A percentile compares a stretch with the other conserved stretches of the same genome.
Conservation (phyloP, 768 basidiomycete species). For the Termitomyces sp. region DNA sequence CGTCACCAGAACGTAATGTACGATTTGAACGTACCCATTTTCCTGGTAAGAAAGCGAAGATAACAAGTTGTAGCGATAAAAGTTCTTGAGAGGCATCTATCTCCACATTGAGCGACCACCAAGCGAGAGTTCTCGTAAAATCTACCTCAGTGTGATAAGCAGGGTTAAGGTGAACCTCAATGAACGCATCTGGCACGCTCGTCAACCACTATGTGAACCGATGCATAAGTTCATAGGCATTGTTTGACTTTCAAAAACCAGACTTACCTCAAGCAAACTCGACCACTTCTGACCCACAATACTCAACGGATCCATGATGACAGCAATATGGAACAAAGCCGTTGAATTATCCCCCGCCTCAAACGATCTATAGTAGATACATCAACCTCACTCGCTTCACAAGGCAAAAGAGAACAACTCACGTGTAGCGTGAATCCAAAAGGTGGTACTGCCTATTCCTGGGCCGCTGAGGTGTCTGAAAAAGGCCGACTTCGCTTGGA, state of each 20-base stretch:
- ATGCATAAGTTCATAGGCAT: not conserved
- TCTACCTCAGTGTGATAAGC: conserved; percentile 61
- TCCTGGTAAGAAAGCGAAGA: conserved; percentile 60
- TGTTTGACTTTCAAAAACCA: not conserved
- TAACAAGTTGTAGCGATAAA: conserved; percentile 78
- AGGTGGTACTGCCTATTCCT: conserved; percentile 58
- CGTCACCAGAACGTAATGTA: not conserved
- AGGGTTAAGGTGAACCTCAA: conserved; percentile 83
- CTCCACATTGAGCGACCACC: not conserved
- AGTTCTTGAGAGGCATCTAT: conserved; percentile 86
- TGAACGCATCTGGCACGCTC: conserved; percentile 56
- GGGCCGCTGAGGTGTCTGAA: conserved; percentile 59
- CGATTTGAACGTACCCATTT: conserved; percentile 51
- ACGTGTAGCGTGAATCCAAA: conserved; percentile 66
- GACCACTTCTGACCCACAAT: conserved; percentile 87
- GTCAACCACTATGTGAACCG: conserved; percentile 50
- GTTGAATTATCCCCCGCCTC: conserved; percentile 62
- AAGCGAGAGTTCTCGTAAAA: not conserved
- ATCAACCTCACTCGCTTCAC: not conserved
- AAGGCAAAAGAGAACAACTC: conserved; percentile 21
- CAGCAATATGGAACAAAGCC: conserved; percentile 65
- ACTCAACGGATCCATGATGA: conserved; percentile 82
- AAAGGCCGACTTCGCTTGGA: conserved; percentile 67
- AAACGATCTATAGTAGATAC: conserved; percentile 49
- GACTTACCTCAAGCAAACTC: conserved; percentile 63